Conservation (phyloP, 2,329 filamentous ascomycete species). For the Zasmidium cellare region DNA sequence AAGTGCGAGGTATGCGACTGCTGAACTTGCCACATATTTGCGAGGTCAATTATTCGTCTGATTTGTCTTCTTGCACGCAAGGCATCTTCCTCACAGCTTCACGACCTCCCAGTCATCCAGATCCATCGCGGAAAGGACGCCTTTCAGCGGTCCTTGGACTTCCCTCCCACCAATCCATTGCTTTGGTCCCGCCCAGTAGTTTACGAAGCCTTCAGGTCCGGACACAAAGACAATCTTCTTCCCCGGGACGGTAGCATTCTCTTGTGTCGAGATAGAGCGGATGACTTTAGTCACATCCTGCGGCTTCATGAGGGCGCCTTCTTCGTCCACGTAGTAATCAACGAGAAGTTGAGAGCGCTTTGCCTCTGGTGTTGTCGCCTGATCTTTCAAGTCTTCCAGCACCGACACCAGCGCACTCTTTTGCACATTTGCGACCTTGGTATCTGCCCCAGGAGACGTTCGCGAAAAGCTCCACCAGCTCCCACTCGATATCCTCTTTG, state of each 20-base stretch:
- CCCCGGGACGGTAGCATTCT: constrained; percentile 25
- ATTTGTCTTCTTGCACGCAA: too few species aligned
- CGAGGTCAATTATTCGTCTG: too few species aligned
- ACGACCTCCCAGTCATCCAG: constrained; percentile 58
- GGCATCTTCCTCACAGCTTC: constrained; percentile 49
- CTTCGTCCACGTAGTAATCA: constrained; percentile 80
- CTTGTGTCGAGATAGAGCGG: constrained; percentile 25
- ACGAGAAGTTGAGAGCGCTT: constrained; percentile 54
- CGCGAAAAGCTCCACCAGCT: constrained; percentile 15
- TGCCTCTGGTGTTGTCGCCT: constrained; percentile 3
- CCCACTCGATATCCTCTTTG: constrained; percentile 22
- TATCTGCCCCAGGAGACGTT: constrained; percentile 1
- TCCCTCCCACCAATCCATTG: constrained; percentile 71
- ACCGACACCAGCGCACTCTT: constrained; percentile 60
- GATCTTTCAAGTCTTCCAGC: constrained; percentile 60
- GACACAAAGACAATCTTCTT: constrained; percentile 78
- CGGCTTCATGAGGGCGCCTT: constrained; percentile 63
- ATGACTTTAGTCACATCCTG: constrained; percentile 36
- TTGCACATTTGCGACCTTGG: constrained; percentile 22
- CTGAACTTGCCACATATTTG: too few species aligned
- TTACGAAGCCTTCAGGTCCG: constrained; percentile 87
- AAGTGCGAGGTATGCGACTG: not conserved
- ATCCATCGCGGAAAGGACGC: constrained; percentile 64
- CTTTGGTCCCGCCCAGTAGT: constrained; percentile 77
- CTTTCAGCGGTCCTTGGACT: constrained; percentile 71